phyloP scores from a whole-genome alignment of 164 flowering plant species.

The Dillenia turbinata region DNA sequence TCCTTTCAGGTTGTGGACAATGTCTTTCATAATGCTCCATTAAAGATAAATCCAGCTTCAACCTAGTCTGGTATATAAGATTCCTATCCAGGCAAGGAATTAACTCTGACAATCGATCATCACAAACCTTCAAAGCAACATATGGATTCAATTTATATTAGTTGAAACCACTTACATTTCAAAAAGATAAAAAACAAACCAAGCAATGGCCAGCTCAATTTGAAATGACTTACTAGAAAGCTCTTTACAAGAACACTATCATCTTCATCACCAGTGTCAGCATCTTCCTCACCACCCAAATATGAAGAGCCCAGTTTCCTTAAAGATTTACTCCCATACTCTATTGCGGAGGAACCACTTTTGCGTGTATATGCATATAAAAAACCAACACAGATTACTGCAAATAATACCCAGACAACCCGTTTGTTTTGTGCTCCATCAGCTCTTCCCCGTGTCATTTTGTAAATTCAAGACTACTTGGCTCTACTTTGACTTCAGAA shows the following conservation, averaged over 20 bases:
- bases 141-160: slow-evolving; percentile 1
- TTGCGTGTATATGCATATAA: slow-evolving; percentile 54
- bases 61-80: slow-evolving; percentile 68
- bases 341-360: slow-evolving; percentile 60
- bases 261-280: slow-evolving; percentile 64
- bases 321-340: slow-evolving; percentile 56
- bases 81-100: slow-evolving; percentile 89
- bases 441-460: slow-evolving; percentile 30
- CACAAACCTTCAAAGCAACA: slow-evolving; percentile 63
- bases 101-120: slow-evolving; percentile 76
- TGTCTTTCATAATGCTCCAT: slow-evolving; percentile 56
- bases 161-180: slow-evolving; percentile 1
- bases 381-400: slow-evolving; percentile 47
- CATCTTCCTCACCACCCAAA: slow-evolving; percentile 76
- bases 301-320: slow-evolving; percentile 76
- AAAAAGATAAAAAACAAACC: background rate
- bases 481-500: slow-evolving; percentile 4
- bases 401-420: slow-evolving; percentile 38
- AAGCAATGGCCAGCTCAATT: too few species aligned
- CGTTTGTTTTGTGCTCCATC: slow-evolving; percentile 59
- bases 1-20: slow-evolving; percentile 58
- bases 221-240: slow-evolving; percentile 65
- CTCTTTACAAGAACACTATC: slow-evolving; percentile 55
- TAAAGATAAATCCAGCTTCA: slow-evolving; percentile 65
- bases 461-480: slow-evolving; percentile 1